Percentiles rank a stretch among this genome's conserved stretches.
phyloP scores from a whole-genome alignment of 352 stramenopile genomes.

The Phytophthora crassamura region DNA sequence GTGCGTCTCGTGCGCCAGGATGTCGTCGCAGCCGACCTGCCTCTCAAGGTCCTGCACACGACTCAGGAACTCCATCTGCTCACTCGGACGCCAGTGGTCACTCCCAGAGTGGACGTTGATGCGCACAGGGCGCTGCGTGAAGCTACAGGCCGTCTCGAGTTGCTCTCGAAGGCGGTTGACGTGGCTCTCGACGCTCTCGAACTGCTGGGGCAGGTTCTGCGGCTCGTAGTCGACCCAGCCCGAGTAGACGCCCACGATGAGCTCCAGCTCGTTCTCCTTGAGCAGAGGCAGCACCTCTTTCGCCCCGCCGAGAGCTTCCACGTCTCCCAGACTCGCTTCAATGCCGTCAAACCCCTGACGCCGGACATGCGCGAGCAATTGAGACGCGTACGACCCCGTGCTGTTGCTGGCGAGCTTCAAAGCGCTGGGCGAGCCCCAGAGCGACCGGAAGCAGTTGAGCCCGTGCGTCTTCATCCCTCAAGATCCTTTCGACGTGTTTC shows the following conservation, averaged over 20 bases:
- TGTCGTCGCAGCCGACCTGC: conserved; percentile 37
- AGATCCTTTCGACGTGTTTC: conserved; percentile 27
- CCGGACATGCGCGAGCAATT: conserved; percentile 46
- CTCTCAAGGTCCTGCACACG: conserved; percentile 55
- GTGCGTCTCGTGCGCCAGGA: conserved; percentile 70
- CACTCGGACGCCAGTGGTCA: conserved; percentile 55
- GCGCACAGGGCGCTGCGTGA: conserved; percentile 37
- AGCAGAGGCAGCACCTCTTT: conserved; percentile 48
- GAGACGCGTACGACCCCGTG: conserved; percentile 35
- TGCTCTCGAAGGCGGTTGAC: conserved; percentile 51
- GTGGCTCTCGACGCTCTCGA: conserved; percentile 54
- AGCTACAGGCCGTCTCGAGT: conserved; percentile 39
- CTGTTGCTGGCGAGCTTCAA: conserved; percentile 32
- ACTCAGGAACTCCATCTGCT: conserved; percentile 61
- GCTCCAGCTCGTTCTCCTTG: conserved; percentile 54
- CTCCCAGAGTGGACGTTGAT: conserved; percentile 71
- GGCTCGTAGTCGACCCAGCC: conserved; percentile 77
- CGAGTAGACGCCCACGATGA: conserved; percentile 76
- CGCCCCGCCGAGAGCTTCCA: conserved; percentile 56
- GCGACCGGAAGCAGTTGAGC: conserved; percentile 62
- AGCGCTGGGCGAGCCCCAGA: conserved; percentile 58
- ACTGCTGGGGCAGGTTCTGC: conserved; percentile 57
- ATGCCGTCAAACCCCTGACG: conserved; percentile 69
- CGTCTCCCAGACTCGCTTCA: conserved; percentile 72
- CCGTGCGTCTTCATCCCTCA: conserved; percentile 5